Base-by-base conservation (phyloP, 2,329 filamentous ascomycete genomes). In the Simplicillium aogashimaense region DNA sequence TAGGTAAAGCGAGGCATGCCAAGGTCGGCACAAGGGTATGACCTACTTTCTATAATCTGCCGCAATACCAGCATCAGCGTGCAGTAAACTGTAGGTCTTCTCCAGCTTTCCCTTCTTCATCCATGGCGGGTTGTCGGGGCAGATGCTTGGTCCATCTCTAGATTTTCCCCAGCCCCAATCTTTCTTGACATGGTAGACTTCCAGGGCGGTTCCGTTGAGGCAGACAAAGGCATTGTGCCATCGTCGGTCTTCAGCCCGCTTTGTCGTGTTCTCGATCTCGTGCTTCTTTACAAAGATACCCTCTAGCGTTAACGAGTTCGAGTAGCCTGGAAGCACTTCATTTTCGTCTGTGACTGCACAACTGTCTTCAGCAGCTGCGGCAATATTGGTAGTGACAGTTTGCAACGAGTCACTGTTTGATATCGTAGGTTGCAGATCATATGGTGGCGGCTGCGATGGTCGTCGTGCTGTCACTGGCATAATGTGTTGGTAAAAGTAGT, bases 61-160 rank as follows among this genome's bases (percentile, higher is more conserved):
- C 9, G 84, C 83, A 45, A 87, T 74, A 10, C 83, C 83, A 16
- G 83, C 76, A 57, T 88, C 83, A 16, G 83, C 83, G 54, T 87
- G 80, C 47, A 86, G 73, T 36, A 88, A 66, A 39, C 78, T 83
- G 54, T 86, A 88, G n/a, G 71, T 74, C 54, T 69, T 75, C 46
- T 86, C 64, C 30, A 86, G 59, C 41, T 66, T 67, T 15, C 74
- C 74, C 44, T 61, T 68, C 47, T 63, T 71, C 34, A 72, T 58
- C 64, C 60, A 81, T 32, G 61, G 66, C 20, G 65, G 74, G 49
- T 63, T 67, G 51, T 71, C 70, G 14, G 67, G 66, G 44, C 61
- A 66, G 43, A 72, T 61, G 14, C 65, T 65, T 3, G 70, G 67
- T 1, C 68, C 70, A 36, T 60, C 72, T 44, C 54, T 58, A 41